Evolutionary conservation across 257 asterid species (phyloP), one percentile per base, ranked within the genome.

Genomic region (Anisodus acutangulus): DNA sequence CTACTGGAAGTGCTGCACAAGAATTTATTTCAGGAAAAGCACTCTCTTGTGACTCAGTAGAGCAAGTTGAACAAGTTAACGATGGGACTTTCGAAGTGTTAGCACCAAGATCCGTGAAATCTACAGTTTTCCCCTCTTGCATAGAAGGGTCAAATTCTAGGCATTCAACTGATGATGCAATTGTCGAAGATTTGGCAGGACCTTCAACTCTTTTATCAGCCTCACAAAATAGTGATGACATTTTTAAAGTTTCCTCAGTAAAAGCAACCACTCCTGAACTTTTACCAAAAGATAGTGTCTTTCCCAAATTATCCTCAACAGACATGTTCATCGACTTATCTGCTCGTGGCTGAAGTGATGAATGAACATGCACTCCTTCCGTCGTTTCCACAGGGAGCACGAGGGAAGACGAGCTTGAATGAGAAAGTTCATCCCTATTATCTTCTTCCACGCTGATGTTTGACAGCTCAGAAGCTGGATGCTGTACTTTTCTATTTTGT

Each of bases 241-340:
- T 78, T 35, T 78, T 13, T 26, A 26, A 6, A 51, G 47, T 78
- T 78, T 16, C 64, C 26, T 53, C 81, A 51, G 47, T 51, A 8
- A 17, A 41, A 39, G 58, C 82, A 16, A 78, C 86, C 11, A 53
- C 80, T 76, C 47, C 70, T 41, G 53, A 35, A 76, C 69, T 43
- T 41, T 85, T 67, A 58, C 67, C 43, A 31, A 63, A n/a, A 83
- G 31, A 62, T 47, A 74, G 26, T 19, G 59, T 41, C 26, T 63
- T 83, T 49, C 63, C 80, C 3, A 70, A 72, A 82, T 35, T 60
- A 79, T 66, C 82, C 57, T 87, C 82, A 31, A 82, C 15, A 31
- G 47, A 41, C 66, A 22, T 22, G 79, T 84, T 81, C 53, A 60
- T 70, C 12, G 7, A 80, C 84, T 31, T 76, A 64, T 60, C 81